A percentile compares a stretch with the other conserved stretches of the same genome.
phyloP scores from a whole-genome alignment of 768 basidiomycete genomes.

The Pilatotrama ljubarskyi region DNA sequence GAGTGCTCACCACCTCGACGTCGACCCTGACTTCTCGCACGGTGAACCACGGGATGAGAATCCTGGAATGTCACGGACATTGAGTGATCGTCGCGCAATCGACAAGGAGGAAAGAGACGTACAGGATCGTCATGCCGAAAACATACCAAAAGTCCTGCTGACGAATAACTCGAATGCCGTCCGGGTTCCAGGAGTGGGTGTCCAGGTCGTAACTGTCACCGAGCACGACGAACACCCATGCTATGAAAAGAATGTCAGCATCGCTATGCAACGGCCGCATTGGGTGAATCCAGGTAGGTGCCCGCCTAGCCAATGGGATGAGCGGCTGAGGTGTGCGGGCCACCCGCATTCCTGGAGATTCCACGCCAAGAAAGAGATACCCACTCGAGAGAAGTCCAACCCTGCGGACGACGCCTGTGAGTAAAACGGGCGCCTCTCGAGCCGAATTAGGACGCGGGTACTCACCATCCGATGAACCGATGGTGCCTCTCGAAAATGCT shows the following conservation, averaged over 20 bases:
- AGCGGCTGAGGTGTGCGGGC: constrained; percentile 12
- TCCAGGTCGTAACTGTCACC: constrained; percentile 39
- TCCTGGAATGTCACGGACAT: constrained; percentile 26
- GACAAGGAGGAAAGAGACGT: constrained; percentile 15
- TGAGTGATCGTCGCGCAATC: neutral
- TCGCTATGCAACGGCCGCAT: neutral
- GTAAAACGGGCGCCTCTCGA: constrained; percentile 17
- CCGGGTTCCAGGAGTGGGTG: constrained; percentile 37
- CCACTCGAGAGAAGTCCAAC: constrained; percentile 33
- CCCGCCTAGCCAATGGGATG: neutral
- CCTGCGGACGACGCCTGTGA: constrained; percentile 27
- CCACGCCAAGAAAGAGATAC: constrained; percentile 20
- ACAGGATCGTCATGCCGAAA: constrained; percentile 43
- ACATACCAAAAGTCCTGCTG: constrained; percentile 47
- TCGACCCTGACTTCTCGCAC: constrained; percentile 42
- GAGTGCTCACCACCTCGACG: constrained; percentile 41
- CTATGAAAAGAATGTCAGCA: constrained; percentile 17
- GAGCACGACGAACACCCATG: constrained; percentile 45
- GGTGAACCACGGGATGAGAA: constrained; percentile 42
- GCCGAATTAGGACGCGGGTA: constrained; percentile 18
- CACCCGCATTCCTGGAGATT: neutral
- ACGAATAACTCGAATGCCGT: constrained; percentile 34
- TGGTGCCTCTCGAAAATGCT: constrained; percentile 46
- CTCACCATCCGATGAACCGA: constrained; percentile 45
- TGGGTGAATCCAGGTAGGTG: neutral